These are phyloP conservation scores for Lophiotrema nucula DNA, from an alignment of 495 filamentous ascomycete species.

Conservation along the genomic window DNA sequence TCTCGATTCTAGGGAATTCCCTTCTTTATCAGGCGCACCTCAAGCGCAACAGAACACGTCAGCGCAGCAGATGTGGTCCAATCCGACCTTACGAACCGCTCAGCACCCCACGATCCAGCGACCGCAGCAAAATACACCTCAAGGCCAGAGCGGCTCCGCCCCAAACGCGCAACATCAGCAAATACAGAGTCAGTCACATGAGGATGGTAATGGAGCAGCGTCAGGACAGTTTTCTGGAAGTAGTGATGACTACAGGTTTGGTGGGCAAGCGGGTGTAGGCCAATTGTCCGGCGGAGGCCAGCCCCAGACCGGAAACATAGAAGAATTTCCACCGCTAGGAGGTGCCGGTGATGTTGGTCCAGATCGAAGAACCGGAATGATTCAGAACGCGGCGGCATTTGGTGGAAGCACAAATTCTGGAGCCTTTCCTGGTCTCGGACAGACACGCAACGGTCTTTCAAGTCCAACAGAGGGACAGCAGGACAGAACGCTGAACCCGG, in stretches of 20 bases:
- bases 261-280: constrained; percentile 60
- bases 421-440: constrained; percentile 43
- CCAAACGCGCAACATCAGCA: constrained; percentile 41
- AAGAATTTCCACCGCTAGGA: constrained; percentile 83
- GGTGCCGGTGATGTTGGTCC: constrained; percentile 69
- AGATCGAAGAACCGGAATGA: constrained; percentile 61
- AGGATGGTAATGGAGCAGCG: constrained; percentile 53
- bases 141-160: constrained; percentile 15
- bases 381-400: constrained; percentile 65
- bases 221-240: constrained; percentile 55
- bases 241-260: constrained; percentile 58
- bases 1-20: constrained; percentile 66
- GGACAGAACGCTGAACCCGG: constrained; percentile 35
- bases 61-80: constrained; percentile 67
- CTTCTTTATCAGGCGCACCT: constrained; percentile 70
- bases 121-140: constrained; percentile 46
- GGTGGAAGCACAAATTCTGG: constrained; percentile 49
- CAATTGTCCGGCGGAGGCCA: constrained; percentile 57
- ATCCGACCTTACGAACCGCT: constrained; percentile 53
- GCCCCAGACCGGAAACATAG: constrained; percentile 65
- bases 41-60: constrained; percentile 60
- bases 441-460: constrained; percentile 54
- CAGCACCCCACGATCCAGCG: constrained; percentile 66
- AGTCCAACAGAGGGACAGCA: constrained; percentile 58
- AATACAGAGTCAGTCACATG: constrained; percentile 48